These are phyloP conservation scores for Saitozyma podzolica DNA, from an alignment of 768 basidiomycete genomes.

Conservation along the genomic window DNA sequence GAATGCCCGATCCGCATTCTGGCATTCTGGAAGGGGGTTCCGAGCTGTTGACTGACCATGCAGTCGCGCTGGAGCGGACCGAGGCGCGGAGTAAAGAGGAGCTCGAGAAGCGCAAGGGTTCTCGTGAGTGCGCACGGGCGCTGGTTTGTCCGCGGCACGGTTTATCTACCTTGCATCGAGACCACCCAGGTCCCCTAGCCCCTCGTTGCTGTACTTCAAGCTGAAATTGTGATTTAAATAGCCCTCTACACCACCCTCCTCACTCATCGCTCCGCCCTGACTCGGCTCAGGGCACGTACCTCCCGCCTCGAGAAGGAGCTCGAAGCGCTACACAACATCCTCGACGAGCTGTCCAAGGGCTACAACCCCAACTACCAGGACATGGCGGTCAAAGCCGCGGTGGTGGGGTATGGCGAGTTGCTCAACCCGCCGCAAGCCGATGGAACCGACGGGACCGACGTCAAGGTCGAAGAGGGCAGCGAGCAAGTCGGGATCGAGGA, in stretches of 20 bases:
- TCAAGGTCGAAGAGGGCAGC: constrained; percentile 34
- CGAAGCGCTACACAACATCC: constrained; percentile 74
- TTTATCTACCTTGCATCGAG: too few species aligned
- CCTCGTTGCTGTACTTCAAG: too few species aligned
- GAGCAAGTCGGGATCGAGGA: constrained; percentile 39
- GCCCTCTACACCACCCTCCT: constrained; percentile 77
- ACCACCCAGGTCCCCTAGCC: too few species aligned
- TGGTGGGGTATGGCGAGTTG: constrained; percentile 80
- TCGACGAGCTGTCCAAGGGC: constrained; percentile 72
- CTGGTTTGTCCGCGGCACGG: too few species aligned
- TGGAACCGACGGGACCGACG: constrained; percentile 54
- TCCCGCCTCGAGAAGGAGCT: constrained; percentile 73
- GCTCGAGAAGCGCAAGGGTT: constrained; percentile 79
- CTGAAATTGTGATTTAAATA: constrained; percentile 47
- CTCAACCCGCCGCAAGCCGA: constrained; percentile 3
- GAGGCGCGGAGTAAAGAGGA: constrained; percentile 74
- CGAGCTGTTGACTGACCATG: constrained; percentile 6
- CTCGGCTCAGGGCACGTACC: constrained; percentile 72
- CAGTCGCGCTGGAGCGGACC: constrained; percentile 76
- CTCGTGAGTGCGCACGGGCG: constrained; percentile 66
- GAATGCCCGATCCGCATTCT: neutral
- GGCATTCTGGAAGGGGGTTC: neutral
- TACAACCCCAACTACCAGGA: constrained; percentile 99
- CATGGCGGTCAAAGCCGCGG: constrained; percentile 96
- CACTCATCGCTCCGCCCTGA: constrained; percentile 71